Evolutionary conservation across 805 yeast species (phyloP), one percentile per base, ranked within the genome.

Genomic region (Saccharomyces mikatae): DNA sequence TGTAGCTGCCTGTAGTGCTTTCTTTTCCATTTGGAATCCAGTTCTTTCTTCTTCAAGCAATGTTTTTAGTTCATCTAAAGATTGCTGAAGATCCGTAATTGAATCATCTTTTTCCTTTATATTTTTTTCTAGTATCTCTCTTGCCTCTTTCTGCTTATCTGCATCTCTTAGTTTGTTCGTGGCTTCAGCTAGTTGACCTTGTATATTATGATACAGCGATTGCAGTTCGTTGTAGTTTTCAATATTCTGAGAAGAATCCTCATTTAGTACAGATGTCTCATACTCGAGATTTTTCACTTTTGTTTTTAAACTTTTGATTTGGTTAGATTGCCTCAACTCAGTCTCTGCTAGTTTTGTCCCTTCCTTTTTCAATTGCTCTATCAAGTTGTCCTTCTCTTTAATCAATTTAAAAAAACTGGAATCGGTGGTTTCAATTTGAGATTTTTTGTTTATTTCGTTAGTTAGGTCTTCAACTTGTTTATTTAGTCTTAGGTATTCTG

Each of bases 331-430:
- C 59, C 80, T 81, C 28, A 89, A 75, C 62, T 92, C 97, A 56
- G 81, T 83, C 55, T 78, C 77, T 0, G 94, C 82, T 41, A 89
- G 70, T 26, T 78, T 80, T 58, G 86, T 84, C 3, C 96, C 96
- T 68, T 90, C 96, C 53, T 79, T 81, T 64, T 87, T 65, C 29
- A 91, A 71, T 54, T 84, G 83, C 17, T 80, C 78, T 27, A 91
- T 81, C 32, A 81, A 79, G 11, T 74, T 77, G 51, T 90, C 73
- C 74, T 84, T 61, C 60, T 73, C 58, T 68, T 62, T 62, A 14
- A 67, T 57, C 21, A 61, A 50, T 48, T 58, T 64, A 22, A 63
- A 57, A 6, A 62, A 51, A 41, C 63, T 60, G 14, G 62, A 58
- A 46, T 62, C 64, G 30, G 60, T 51, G 4, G 46, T 24, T n/a